phyloP scores from a whole-genome alignment of 331 rosid genomes.

The Cydonia oblonga region DNA sequence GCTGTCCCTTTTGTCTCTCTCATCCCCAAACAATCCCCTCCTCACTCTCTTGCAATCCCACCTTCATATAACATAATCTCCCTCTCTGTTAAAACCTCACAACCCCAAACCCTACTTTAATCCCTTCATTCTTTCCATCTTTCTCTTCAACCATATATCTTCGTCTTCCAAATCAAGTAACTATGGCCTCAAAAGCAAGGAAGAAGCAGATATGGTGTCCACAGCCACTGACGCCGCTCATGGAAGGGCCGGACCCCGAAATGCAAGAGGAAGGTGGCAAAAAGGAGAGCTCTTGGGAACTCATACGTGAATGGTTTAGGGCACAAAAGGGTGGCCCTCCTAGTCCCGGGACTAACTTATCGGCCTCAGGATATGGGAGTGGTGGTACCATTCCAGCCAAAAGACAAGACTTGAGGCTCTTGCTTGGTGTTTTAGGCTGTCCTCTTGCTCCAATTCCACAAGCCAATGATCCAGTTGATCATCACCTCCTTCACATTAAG shows the following conservation, averaged over 20 bases:
- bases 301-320: conserved; percentile 84
- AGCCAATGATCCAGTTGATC: conserved; percentile 25
- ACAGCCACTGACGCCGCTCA: conserved; percentile 75
- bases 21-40: neutral
- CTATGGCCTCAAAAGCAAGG: conserved; percentile 62
- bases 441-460: conserved; percentile 91
- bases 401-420: conserved; percentile 64
- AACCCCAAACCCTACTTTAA: conserved; percentile 3
- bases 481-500: conserved; percentile 34
- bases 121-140: neutral
- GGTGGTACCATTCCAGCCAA: conserved; percentile 49
- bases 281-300: conserved; percentile 88
- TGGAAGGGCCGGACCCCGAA: conserved; percentile 94
- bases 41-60: neutral
- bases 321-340: conserved; percentile 31
- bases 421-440: conserved; percentile 91
- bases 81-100: neutral
- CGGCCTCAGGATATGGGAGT: conserved; percentile 26
- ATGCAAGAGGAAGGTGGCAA: conserved; percentile 76
- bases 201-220: conserved; percentile 79
- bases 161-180: neutral
- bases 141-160: neutral
- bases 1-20: conserved; percentile 77
- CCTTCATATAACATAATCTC: neutral
- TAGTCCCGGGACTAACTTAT: neutral